Base-by-base conservation (phyloP, 208 protist species). In the Angomonas deanei region DNA sequence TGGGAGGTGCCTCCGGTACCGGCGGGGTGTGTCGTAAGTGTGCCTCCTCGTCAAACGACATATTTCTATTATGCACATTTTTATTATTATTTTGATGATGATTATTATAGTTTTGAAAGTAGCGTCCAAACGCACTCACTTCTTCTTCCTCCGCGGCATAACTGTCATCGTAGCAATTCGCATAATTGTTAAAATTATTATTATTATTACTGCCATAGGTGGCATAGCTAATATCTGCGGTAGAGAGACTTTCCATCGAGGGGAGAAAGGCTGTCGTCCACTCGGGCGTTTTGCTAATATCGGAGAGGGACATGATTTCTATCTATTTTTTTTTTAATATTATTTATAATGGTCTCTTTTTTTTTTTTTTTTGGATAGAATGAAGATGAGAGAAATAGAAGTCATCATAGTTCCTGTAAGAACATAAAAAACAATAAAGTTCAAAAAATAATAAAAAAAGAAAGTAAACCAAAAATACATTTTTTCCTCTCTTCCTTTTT, bases 391-490 rank as follows among this genome's bases (percentile, higher is more conserved):
- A 28, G 19, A 53, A 28, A 53, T 11, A 53, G 8, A 53, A 53
- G 47, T 53, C n/a, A n/a, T n/a, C n/a, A n/a, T n/a, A 21, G 21
- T 17, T 28, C 54, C 17, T 15, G 0, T 23, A 13, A 15, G 42
- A 21, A 19, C 15, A 32, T 21, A 54, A 57, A 38, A 30, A 61
- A 48, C 46, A 19, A 32, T 39, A 4, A 61, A 64, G 36, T 3
- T 54, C 30, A 67, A 23, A 32, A 54, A 52, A 28, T 32, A 55
- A 60, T 53, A 52, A 39, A 47, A 64, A 68, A 68, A 58, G 63
- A 64, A 32, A 49, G 54, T 49, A n/a, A 42, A 42, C 36, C 8
- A 15, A 42, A 15, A n/a, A 42, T 42, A 15, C 36, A 42, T 42
- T 17, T 53, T 11, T 53, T 15, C 8, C 52, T 52, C 11, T 62